Evolutionary conservation across 1,284 basidiomycete genomes (phyloP).

Genomic region (Microbotryomycetes sp.): DNA sequence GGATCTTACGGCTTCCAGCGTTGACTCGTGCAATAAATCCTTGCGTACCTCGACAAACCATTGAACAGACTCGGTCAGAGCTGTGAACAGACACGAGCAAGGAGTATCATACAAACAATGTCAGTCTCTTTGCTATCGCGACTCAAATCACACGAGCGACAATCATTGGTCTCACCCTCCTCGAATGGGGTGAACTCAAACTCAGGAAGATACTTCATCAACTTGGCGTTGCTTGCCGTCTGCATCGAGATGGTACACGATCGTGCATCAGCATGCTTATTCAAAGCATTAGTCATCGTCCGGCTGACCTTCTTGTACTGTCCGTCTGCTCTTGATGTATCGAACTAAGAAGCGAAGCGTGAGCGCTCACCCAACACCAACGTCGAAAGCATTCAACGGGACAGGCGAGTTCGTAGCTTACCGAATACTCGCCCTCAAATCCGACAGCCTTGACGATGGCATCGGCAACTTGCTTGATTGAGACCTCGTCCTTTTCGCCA

Average conservation of each 20-base stretch:
- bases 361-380: background rate
- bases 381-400: conserved; percentile 5
- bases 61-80: conserved; percentile 60
- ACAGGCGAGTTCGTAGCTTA: conserved; percentile 41
- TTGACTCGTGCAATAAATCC: no score
- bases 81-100: conserved; percentile 42
- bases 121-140: background rate
- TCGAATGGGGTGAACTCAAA: conserved; percentile 87
- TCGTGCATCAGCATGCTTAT: no score
- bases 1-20: no score
- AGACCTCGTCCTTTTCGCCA: conserved; percentile 81
- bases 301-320: conserved; percentile 65
- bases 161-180: conserved; percentile 53
- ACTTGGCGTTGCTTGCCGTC: conserved; percentile 82
- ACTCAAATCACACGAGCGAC: background rate
- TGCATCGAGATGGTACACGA: no score
- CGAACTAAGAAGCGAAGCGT: conserved; percentile 37
- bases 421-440: conserved; percentile 64
- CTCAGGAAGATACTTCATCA: conserved; percentile 55
- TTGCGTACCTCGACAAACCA: conserved; percentile 60
- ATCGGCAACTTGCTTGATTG: conserved; percentile 75
- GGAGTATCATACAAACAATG: background rate
- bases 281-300: no score
- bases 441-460: conserved; percentile 71
- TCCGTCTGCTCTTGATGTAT: conserved; percentile 56